Evolutionary conservation across 768 basidiomycete genomes (phyloP), one percentile per base, ranked within the genome.

Genomic region (Russula emetica): DNA sequence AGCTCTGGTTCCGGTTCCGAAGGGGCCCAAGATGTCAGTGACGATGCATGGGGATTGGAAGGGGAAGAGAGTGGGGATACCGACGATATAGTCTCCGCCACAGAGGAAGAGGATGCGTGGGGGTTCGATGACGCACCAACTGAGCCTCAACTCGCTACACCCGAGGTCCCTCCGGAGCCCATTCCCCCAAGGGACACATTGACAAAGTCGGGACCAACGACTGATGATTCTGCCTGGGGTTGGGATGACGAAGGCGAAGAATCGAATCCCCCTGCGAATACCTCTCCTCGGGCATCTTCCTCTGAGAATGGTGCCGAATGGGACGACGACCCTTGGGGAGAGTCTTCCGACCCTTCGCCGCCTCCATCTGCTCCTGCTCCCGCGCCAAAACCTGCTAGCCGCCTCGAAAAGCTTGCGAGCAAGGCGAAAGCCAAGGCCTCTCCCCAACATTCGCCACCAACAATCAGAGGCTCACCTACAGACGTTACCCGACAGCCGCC

Each of bases 261-360:
- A 4, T 32, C 60, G 14, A 58, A 75, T 24, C 53, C 61, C 5
- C 49, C 62, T 26, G 56, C 28, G 34, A 30, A 54, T 20, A 40
- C 53, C 24, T 57, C 64, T 42, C 50, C 64, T 14, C 38, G 22
- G 7, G 45, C 56, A 45, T 36, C 47, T 24, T 60, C 55, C 40
- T 66, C 60, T 18, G 64, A 44, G 14, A 82, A 80, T 62, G 81
- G 82, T 58, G 76, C 74, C 34, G 72, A 77, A 18, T 86, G 85
- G 81, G 88, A 88, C 52, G 78, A 74, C 57, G 83, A 89, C 66
- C 84, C 87, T 2, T 90, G 88, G 90, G 80, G 75, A 50, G 85
- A 88, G 32, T 66, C 75, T 30, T 66, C 67, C 32, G 68, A 73
- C 47, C 63, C 75, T 5, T 72, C 72, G 26, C 60, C 70, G 2